These are phyloP conservation scores for Xanthoconium separans DNA, from an alignment of 1,284 basidiomycete genomes.

Conservation along the genomic window DNA sequence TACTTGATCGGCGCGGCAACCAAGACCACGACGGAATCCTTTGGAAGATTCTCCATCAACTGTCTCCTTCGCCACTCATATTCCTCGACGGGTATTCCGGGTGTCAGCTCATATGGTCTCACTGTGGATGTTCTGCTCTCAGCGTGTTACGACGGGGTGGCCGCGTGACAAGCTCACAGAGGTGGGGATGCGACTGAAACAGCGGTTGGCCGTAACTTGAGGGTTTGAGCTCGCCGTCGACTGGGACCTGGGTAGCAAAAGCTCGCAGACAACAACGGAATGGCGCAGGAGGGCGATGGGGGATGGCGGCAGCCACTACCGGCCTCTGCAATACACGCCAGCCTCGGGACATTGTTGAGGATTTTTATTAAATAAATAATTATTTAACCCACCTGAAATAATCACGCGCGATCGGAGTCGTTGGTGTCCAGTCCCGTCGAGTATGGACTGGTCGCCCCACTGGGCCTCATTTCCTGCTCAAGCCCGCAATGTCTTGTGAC, in stretches of 20 bases:
- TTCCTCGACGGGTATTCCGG: constrained; percentile 80
- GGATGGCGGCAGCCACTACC: not conserved
- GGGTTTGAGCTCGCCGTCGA: constrained; percentile 48
- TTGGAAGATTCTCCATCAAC: constrained; percentile 79
- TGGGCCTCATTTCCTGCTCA: constrained; percentile 1
- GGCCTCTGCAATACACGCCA: constrained; percentile 16
- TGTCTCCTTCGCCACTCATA: constrained; percentile 76
- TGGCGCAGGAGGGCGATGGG: not conserved
- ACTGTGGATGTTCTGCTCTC: constrained; percentile 35
- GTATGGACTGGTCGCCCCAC: constrained; percentile 24
- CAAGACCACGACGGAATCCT: constrained; percentile 76
- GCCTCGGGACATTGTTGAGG: constrained; percentile 18
- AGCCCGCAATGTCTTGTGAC: constrained; percentile 32
- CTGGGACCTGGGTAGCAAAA: constrained; percentile 38
- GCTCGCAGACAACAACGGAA: constrained; percentile 15
- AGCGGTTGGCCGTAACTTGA: constrained; percentile 77
- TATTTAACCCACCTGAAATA: not conserved
- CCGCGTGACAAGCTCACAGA: constrained; percentile 44
- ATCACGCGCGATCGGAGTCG: constrained; percentile 24
- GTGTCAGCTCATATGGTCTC: constrained; percentile 70
- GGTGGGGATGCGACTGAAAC: constrained; percentile 75
- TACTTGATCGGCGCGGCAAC: constrained; percentile 83
- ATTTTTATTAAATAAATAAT: not conserved
- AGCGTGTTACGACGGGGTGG: constrained; percentile 5
- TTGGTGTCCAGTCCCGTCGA: not conserved